These are phyloP conservation scores for Trametes cingulata DNA, from an alignment of 768 basidiomycete genomes.

Conservation along the genomic window DNA sequence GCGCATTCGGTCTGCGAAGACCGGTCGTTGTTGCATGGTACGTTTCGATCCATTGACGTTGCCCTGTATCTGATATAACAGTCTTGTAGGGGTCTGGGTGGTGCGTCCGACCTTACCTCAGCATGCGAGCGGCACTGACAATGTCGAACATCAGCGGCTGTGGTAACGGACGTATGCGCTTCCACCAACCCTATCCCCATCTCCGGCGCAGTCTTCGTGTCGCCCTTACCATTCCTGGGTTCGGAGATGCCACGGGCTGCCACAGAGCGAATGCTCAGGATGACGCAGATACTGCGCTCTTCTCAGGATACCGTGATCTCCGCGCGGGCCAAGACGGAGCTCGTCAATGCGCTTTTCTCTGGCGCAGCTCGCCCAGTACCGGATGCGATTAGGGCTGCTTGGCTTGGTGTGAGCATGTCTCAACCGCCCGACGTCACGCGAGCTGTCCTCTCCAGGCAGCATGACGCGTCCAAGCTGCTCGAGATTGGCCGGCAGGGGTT, in stretches of 20 bases:
- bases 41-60: background rate
- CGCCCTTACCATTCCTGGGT: conserved; percentile 20
- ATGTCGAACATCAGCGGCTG: conserved; percentile 14
- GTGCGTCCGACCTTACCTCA: background rate
- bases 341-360: conserved; percentile 19
- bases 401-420: conserved; percentile 17
- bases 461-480: conserved; percentile 18
- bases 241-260: conserved; percentile 11
- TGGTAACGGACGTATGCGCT: conserved; percentile 22
- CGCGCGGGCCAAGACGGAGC: conserved; percentile 17
- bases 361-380: background rate
- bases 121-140: background rate
- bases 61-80: background rate
- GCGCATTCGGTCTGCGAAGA: conserved; percentile 23
- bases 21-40: conserved; percentile 28
- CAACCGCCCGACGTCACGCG: conserved; percentile 16
- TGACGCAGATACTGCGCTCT: conserved; percentile 11
- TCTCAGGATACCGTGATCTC: conserved; percentile 13
- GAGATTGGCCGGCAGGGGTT: conserved; percentile 20
- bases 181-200: conserved; percentile 11
- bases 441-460: conserved; percentile 9
- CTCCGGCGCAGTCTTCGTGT: conserved; percentile 21
- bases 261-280: conserved; percentile 11
- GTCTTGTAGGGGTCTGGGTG: conserved; percentile 10
- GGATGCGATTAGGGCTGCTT: conserved; percentile 7